Evolutionary conservation across 78 protist species (phyloP).

Genomic region (Tieghemostelium lacteum): DNA sequence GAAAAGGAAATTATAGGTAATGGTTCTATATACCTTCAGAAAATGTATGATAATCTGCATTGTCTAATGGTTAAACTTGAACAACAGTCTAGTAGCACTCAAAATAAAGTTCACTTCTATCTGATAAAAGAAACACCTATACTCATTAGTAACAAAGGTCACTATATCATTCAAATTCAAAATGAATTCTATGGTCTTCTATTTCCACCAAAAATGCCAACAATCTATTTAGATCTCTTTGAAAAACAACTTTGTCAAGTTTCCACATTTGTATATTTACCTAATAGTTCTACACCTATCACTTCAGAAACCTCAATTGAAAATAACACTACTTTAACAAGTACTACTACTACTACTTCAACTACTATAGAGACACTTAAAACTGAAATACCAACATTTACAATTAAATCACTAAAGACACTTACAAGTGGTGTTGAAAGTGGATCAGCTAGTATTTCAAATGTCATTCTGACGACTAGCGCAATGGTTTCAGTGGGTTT

Average conservation of each 20-base stretch:
- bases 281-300: background rate
- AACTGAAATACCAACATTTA: background rate
- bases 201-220: conserved; percentile 24
- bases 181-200: conserved; percentile 18
- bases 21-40: conserved; percentile 12
- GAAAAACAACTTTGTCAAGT: conserved; percentile 5
- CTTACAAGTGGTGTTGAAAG: conserved; percentile 24
- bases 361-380: background rate
- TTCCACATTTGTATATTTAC: background rate
- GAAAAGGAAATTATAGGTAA: conserved; percentile 54
- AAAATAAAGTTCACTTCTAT: background rate
- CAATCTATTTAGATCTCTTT: conserved; percentile 31
- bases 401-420: conserved; percentile 2
- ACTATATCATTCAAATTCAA: conserved; percentile 17
- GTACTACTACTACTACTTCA: background rate
- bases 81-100: background rate
- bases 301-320: background rate
- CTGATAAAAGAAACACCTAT: conserved; percentile 33
- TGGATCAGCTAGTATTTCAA: conserved; percentile 15
- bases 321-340: conserved; percentile 4
- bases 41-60: conserved; percentile 11
- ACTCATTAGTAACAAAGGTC: conserved; percentile 11
- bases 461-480: conserved; percentile 26
- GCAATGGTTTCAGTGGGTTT: conserved; percentile 23
- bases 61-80: background rate